Conservation (phyloP, 179 eudicot species). For the Carnegiea gigantea region DNA sequence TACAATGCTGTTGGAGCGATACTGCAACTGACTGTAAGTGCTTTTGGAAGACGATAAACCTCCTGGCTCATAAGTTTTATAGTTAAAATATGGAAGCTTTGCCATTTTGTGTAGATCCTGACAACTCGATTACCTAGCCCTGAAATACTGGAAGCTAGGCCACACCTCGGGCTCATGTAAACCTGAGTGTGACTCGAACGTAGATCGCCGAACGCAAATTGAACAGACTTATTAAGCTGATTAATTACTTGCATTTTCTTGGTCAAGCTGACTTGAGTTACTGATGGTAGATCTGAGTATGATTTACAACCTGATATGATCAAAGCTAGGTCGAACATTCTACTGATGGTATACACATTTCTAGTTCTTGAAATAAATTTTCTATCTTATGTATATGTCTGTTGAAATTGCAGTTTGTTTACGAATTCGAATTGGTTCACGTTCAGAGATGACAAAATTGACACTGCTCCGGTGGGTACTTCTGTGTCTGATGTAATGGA, state of each 20-base stretch:
- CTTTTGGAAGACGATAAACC: neutral
- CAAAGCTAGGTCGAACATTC: neutral
- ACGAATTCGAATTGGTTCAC: conserved; percentile 98
- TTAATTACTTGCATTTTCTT: neutral
- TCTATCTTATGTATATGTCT: conserved; percentile 17
- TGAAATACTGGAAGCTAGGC: neutral
- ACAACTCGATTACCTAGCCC: neutral
- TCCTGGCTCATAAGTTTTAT: neutral
- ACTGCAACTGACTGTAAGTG: no score
- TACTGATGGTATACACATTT: neutral
- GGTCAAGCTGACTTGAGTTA: neutral
- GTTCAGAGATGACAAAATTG: conserved; percentile 73
- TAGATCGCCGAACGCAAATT: neutral
- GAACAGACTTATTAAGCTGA: neutral
- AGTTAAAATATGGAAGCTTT: neutral
- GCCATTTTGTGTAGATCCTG: neutral
- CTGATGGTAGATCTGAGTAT: neutral
- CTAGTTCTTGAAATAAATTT: neutral
- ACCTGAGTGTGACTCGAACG: neutral
- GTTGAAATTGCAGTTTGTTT: conserved; percentile 65
- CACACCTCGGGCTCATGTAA: neutral
- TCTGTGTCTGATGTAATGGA: conserved; percentile 66
- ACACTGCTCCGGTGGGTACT: conserved; percentile 45
- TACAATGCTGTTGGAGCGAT: no score
- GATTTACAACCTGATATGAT: neutral